These are phyloP conservation scores for Gossypium mustelinum DNA, from an alignment of 345 rosid species.

Conservation along the genomic window DNA sequence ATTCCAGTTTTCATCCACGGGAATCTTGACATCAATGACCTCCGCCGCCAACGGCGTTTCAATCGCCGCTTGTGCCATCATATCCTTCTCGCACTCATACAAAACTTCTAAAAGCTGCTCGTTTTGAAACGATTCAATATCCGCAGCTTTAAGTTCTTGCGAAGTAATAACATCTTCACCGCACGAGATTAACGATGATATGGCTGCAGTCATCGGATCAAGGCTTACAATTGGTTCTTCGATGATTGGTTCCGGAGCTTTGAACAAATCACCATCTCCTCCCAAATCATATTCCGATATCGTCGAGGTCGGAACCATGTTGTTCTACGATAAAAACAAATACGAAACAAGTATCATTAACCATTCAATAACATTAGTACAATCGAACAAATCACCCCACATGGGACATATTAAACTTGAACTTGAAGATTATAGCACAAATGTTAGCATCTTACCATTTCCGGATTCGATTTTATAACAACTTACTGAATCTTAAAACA, in stretches of 20 bases:
- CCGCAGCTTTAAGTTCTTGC: conserved; percentile 54
- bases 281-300: conserved; percentile 76
- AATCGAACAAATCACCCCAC: too few species aligned
- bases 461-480: too few species aligned
- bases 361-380: neutral
- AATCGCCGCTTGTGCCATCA: conserved; percentile 54
- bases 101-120: conserved; percentile 72
- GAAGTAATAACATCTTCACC: conserved; percentile 60
- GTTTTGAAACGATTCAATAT: conserved; percentile 54
- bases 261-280: conserved; percentile 83
- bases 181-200: conserved; percentile 74
- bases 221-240: conserved; percentile 49
- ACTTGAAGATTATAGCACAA: too few species aligned
- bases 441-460: too few species aligned
- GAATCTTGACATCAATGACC: conserved; percentile 58
- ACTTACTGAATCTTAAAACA: too few species aligned
- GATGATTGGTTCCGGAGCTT: conserved; percentile 82
- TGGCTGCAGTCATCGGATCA: conserved; percentile 73
- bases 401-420: too few species aligned
- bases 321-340: conserved; percentile 37
- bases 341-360: conserved; percentile 4
- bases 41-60: conserved; percentile 52
- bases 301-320: conserved; percentile 38
- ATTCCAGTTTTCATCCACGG: conserved; percentile 42
- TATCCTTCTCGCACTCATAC: conserved; percentile 80